phyloP scores from a whole-genome alignment of 2,329 filamentous ascomycete species.

The Colletotrichum ledebouriae region DNA sequence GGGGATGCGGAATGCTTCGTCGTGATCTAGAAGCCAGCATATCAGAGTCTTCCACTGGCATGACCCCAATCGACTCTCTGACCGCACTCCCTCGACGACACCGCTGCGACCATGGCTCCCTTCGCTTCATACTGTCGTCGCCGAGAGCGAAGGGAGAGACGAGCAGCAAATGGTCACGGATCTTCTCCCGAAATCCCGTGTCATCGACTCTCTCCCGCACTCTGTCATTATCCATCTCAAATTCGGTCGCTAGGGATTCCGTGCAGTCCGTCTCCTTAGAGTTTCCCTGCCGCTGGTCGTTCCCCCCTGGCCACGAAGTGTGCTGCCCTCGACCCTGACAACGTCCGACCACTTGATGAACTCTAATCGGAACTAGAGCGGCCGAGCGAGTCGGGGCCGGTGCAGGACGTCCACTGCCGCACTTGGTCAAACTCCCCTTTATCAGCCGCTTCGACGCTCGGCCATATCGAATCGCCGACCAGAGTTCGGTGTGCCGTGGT shows the following conservation, averaged over 20 bases:
- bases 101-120: slow-evolving; percentile 3
- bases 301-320: slow-evolving; percentile 7
- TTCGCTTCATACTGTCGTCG: background rate
- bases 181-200: background rate
- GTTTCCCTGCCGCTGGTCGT: slow-evolving; percentile 12
- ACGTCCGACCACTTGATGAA: slow-evolving; percentile 28
- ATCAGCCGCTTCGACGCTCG: slow-evolving; percentile 15
- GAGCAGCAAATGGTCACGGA: background rate
- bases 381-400: slow-evolving; percentile 30
- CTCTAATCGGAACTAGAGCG: slow-evolving; percentile 23
- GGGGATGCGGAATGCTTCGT: background rate
- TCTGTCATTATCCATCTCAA: background rate
- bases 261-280: slow-evolving; percentile 1
- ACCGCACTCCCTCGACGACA: background rate
- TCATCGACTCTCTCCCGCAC: too few species aligned
- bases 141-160: too few species aligned
- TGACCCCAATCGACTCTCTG: background rate
- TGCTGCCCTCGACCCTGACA: slow-evolving; percentile 19
- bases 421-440: slow-evolving; percentile 6
- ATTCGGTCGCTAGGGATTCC: background rate
- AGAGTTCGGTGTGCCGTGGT: too few species aligned
- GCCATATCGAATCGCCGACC: too few species aligned
- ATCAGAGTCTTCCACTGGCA: slow-evolving; percentile 3
- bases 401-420: background rate
- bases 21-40: slow-evolving; percentile 11